Evolutionary conservation across 345 rosid genomes (phyloP).

Genomic region (Lumnitzera littorea): DNA sequence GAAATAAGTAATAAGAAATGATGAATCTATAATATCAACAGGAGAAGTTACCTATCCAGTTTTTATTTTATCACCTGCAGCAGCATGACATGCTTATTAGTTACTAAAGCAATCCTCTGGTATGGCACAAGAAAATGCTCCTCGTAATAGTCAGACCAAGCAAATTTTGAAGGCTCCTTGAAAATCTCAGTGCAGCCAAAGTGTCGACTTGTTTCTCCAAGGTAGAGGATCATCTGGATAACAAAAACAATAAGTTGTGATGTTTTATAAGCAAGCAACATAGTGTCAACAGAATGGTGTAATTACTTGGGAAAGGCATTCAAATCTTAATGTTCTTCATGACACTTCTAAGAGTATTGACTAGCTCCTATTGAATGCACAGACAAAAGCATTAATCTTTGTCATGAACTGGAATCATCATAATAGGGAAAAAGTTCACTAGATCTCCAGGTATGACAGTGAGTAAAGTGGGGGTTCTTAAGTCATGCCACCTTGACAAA

Average conservation of each 20-base stretch:
- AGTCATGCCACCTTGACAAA: too few relatives aligned
- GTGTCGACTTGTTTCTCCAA: slow-evolving; percentile 83
- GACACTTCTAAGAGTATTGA: background rate
- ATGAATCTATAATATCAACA: slow-evolving; percentile 7
- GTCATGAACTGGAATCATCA: too few relatives aligned
- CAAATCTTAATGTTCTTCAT: background rate
- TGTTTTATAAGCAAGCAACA: background rate
- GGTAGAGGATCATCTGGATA: slow-evolving; percentile 80
- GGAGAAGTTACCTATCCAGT: too few relatives aligned
- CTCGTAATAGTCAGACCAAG: slow-evolving; percentile 81
- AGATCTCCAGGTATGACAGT: too few relatives aligned
- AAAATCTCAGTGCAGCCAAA: slow-evolving; percentile 93
- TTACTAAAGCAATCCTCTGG: slow-evolving; percentile 75
- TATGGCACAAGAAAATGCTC: slow-evolving; percentile 74
- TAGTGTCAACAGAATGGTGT: too few relatives aligned
- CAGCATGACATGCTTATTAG: slow-evolving; percentile 74
- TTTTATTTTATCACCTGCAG: slow-evolving; percentile 56
- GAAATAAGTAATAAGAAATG: slow-evolving; percentile 11
- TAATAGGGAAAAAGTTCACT: too few relatives aligned
- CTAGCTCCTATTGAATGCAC: background rate
- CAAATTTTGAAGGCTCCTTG: slow-evolving; percentile 93
- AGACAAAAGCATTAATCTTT: background rate
- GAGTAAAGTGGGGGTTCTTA: too few relatives aligned
- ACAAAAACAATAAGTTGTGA: background rate
- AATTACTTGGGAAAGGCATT: background rate